Evolutionary conservation across 2,329 filamentous ascomycete species (phyloP).

Genomic region (Pyrenochaeta sp.): DNA sequence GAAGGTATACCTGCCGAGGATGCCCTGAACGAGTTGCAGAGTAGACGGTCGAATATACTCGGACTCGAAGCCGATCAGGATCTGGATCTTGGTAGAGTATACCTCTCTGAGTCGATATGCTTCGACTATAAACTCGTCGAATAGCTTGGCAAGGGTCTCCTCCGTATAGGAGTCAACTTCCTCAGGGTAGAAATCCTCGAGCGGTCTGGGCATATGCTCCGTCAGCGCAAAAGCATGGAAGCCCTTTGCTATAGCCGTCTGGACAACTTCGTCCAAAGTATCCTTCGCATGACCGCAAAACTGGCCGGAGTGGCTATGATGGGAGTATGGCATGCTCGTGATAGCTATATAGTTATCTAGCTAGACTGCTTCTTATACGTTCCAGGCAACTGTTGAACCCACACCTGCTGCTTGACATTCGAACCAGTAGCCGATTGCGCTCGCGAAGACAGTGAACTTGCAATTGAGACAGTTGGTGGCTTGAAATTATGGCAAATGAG

Average conservation of each 20-base stretch:
- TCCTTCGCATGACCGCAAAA: conserved; percentile 91
- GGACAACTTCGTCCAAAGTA: conserved; percentile 82
- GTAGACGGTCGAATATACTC: conserved; percentile 85
- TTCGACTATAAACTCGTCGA: conserved; percentile 77
- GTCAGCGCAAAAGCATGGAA: conserved; percentile 88
- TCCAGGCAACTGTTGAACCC: background rate
- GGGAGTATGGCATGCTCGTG: conserved; percentile 85
- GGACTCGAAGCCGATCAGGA: conserved; percentile 90
- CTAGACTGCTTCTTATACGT: background rate
- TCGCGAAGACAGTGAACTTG: background rate
- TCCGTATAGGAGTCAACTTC: conserved; percentile 65
- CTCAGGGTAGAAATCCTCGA: conserved; percentile 88
- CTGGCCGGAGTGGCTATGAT: conserved; percentile 97
- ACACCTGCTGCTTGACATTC: background rate
- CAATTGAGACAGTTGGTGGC: background rate
- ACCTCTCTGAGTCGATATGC: conserved; percentile 74
- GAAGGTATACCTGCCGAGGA: conserved; percentile 69
- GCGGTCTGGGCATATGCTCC: conserved; percentile 90
- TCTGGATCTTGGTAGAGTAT: conserved; percentile 75
- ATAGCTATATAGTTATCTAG: background rate
- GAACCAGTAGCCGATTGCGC: background rate
- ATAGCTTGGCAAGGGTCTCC: conserved; percentile 56
- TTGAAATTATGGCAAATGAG: background rate
- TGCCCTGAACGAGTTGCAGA: conserved; percentile 65
- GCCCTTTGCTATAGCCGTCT: conserved; percentile 77